A percentile compares a stretch with the other conserved stretches of the same genome.
These are phyloP conservation scores for Oryza meridionalis DNA, from an alignment of 176 grass and related monocot species.

Conservation along the genomic window DNA sequence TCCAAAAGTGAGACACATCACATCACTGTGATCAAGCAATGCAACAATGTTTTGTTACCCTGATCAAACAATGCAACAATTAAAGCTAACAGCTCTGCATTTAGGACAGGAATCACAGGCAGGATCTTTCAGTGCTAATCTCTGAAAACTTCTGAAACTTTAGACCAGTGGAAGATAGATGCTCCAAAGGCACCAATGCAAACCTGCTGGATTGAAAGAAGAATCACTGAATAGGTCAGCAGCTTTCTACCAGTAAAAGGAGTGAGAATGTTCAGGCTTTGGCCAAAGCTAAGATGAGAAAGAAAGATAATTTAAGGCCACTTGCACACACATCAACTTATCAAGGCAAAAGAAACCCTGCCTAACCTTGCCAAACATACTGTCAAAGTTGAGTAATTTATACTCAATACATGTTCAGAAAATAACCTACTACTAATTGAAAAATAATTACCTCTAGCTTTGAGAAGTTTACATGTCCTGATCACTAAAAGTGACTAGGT, in stretches of 20 bases:
- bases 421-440: not conserved
- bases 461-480: not conserved
- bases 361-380: not conserved
- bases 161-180: no score
- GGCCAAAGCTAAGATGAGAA: not conserved
- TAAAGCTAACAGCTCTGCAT: not conserved
- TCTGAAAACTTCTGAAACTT: not conserved
- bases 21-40: not conserved
- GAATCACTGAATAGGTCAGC: not conserved
- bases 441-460: not conserved
- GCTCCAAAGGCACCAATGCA: not conserved
- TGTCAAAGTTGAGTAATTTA: not conserved
- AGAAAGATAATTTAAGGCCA: not conserved
- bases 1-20: slow-evolving; percentile 27
- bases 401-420: not conserved
- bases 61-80: not conserved
- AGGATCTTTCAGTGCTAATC: not conserved
- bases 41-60: not conserved
- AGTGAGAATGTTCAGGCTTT: not conserved
- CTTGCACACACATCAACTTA: not conserved
- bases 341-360: not conserved
- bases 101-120: not conserved
- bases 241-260: not conserved
- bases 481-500: not conserved
- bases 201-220: not conserved